Evolutionary conservation across 768 basidiomycete genomes (phyloP), one percentile per base, ranked within the genome.

Genomic region (Kwoniella heveanensis): DNA sequence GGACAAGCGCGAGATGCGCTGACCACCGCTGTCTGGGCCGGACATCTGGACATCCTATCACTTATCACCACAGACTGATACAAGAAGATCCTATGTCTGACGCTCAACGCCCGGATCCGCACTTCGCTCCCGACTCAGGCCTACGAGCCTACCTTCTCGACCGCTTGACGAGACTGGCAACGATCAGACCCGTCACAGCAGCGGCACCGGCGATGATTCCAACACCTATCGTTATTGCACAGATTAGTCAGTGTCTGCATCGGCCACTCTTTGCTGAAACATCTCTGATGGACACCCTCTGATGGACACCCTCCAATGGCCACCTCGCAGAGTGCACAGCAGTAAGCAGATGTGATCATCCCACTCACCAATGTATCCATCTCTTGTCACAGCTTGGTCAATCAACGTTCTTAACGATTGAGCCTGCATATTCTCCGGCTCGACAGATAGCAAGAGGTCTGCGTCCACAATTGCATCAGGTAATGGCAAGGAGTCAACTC

Each of bases 381-480:
- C 95, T 83, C 86, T 86, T 54, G 90, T 84, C 47, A 94, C 88
- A 30, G 87, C 89, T 70, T 87, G 84, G 59, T 98, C 94, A 57
- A 98, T 95, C 49, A 98, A 83, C n/a, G 85, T 83, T 6, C 83
- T 84, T 54, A 99, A 83, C 60, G 91, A 93, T 68, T 90, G 88
- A 15, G 93, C 90, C 80, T 98, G 96, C 67, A 97, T 80, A 79
- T 99, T 99, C 44, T 87, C 82, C 0, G 96, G 96, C 79, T 99
- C 96, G 77, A 91, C 93, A 66, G 90, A 88, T 54, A 98, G 81
- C 6, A 99, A 83, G 15, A 95, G 82, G 29, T 86, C 95, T 97
- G 71, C 9, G 24, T 26, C 32, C n/a, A n/a, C n/a, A n/a, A n/a
- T n/a, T n/a, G n/a, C n/a, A n/a, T n/a, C n/a, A n/a, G n/a, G n/a